Evolutionary conservation across 345 rosid genomes (phyloP).

Genomic region (Capsella bursapastoris): DNA sequence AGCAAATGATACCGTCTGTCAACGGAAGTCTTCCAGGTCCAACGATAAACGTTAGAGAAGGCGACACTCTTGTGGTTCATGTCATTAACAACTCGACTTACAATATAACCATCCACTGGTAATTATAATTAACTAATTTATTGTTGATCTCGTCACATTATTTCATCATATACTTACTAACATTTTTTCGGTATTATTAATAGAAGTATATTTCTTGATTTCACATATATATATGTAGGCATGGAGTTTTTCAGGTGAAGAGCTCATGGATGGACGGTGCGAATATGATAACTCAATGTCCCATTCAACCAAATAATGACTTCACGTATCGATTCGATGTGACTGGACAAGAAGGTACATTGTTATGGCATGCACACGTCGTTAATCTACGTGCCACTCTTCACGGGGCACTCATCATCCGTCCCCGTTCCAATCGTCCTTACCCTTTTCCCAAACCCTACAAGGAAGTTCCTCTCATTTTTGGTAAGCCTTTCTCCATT

Average conservation of each 20-base stretch:
- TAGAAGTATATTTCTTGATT: background rate
- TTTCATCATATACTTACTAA: background rate
- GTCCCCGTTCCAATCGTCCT: slow-evolving; percentile 39
- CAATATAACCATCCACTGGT: slow-evolving; percentile 82
- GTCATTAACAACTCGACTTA: slow-evolving; percentile 76
- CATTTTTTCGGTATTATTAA: too few species aligned
- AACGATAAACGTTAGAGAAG: slow-evolving; percentile 61
- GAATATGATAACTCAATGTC: slow-evolving; percentile 50
- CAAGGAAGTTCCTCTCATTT: slow-evolving; percentile 40
- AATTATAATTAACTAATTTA: slow-evolving; percentile 30
- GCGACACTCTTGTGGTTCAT: slow-evolving; percentile 73
- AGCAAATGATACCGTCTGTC: slow-evolving; percentile 63
- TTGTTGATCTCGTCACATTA: background rate
- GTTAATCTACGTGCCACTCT: slow-evolving; percentile 50
- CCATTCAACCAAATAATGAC: slow-evolving; percentile 45
- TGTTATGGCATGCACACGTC: slow-evolving; percentile 54
- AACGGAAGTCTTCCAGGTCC: slow-evolving; percentile 85
- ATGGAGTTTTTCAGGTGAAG: slow-evolving; percentile 47
- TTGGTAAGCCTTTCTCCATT: slow-evolving; percentile 17
- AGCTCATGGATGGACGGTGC: slow-evolving; percentile 56
- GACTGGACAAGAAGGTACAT: slow-evolving; percentile 52
- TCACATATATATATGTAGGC: slow-evolving; percentile 38
- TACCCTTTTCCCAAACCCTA: slow-evolving; percentile 44
- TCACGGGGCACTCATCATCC: slow-evolving; percentile 55
- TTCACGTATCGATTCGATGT: slow-evolving; percentile 50